Conservation (phyloP, 371 early-diverging fungal species). For the Zychaea mexicana region DNA sequence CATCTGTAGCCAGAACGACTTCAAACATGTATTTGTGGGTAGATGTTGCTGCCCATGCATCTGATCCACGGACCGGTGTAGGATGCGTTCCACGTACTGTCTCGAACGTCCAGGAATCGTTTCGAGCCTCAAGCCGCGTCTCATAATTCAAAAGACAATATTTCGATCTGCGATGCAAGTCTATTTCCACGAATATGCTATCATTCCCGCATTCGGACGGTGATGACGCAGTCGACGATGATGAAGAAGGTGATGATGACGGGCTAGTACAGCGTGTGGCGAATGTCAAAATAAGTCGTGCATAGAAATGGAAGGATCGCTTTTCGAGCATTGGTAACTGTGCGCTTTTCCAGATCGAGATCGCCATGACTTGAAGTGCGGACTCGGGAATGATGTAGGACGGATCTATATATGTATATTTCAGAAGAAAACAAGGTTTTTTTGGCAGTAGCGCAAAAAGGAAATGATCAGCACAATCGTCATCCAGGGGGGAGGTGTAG, state of each 20-base stretch:
- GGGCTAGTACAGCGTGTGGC: slow-evolving; percentile 23
- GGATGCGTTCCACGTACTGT: slow-evolving; percentile 52
- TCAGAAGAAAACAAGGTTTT: not conserved
- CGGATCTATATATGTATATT: slow-evolving; percentile 12
- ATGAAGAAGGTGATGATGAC: not conserved
- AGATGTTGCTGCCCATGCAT: not conserved
- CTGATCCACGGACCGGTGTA: slow-evolving; percentile 16
- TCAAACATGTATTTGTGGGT: slow-evolving; percentile 60
- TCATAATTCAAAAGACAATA: slow-evolving; percentile 40
- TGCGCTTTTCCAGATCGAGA: slow-evolving; percentile 33
- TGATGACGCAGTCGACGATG: not conserved
- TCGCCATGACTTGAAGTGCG: slow-evolving; percentile 25
- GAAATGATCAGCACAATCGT: not conserved
- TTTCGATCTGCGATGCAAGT: slow-evolving; percentile 28
- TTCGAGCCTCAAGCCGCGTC: slow-evolving; percentile 33
- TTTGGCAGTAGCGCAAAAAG: not conserved
- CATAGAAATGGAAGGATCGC: slow-evolving; percentile 34
- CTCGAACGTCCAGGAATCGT: slow-evolving; percentile 75
- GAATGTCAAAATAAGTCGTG: slow-evolving; percentile 33
- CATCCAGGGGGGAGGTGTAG: not conserved
- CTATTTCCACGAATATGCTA: slow-evolving; percentile 32
- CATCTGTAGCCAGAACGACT: slow-evolving; percentile 56
- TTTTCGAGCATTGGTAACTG: slow-evolving; percentile 14
- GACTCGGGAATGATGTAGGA: slow-evolving; percentile 20
- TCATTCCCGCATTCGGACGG: slow-evolving; percentile 3